Evolutionary conservation across 768 basidiomycete genomes (phyloP).

Genomic region (Lentinula aciculospora): DNA sequence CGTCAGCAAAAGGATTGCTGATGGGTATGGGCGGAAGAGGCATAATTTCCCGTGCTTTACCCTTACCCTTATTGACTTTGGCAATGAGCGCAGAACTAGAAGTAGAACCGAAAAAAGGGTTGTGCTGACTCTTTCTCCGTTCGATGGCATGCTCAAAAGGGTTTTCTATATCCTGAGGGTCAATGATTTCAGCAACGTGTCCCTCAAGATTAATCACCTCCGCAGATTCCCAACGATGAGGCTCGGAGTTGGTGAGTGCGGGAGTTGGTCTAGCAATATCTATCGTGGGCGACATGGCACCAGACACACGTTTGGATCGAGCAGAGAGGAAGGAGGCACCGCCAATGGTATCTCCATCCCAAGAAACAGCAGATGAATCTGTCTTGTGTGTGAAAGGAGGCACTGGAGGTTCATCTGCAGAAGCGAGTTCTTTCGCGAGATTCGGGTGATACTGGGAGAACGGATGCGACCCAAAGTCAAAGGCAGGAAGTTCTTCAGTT

Average conservation of each 20-base stretch:
- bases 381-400: constrained; percentile 40
- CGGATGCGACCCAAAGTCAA: constrained; percentile 33
- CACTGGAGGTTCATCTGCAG: constrained; percentile 27
- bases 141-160: constrained; percentile 18
- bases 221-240: constrained; percentile 67
- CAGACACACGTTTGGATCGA: constrained; percentile 32
- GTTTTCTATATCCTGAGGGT: constrained; percentile 24
- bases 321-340: constrained; percentile 47
- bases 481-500: constrained; percentile 31
- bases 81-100: constrained; percentile 15
- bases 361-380: constrained; percentile 40
- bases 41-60: constrained; percentile 25
- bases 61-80: constrained; percentile 32
- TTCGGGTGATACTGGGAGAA: constrained; percentile 57
- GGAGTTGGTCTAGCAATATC: constrained; percentile 61
- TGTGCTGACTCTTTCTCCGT: constrained; percentile 32
- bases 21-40: constrained; percentile 13
- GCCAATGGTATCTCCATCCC: constrained; percentile 48
- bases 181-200: constrained; percentile 23
- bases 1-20: constrained; percentile 34
- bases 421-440: constrained; percentile 47
- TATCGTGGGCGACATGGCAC: constrained; percentile 44
- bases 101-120: constrained; percentile 22
- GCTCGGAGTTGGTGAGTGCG: constrained; percentile 39
- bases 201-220: constrained; percentile 49